These are phyloP conservation scores for Penicillium frequentans DNA, from an alignment of 2,329 filamentous ascomycete genomes.

Conservation along the genomic window DNA sequence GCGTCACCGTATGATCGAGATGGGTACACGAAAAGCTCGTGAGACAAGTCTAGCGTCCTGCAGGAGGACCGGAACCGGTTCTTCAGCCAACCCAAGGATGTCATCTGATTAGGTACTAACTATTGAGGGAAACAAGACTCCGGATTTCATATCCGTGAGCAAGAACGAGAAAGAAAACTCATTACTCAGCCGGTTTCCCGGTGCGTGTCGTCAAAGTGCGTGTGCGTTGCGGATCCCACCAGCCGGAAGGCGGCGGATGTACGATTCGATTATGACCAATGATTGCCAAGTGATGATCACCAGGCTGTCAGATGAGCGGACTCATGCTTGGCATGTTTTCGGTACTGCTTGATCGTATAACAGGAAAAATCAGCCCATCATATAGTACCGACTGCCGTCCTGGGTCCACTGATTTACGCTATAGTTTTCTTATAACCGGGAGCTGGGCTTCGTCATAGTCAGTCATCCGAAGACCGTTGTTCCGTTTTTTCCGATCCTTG, in stretches of 20 bases:
- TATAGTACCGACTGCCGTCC: not conserved
- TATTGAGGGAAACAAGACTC: not conserved
- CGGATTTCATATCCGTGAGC: slow-evolving; percentile 7
- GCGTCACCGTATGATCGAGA: not conserved
- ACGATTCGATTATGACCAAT: slow-evolving; percentile 13
- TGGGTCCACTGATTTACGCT: not conserved
- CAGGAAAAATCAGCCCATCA: not conserved
- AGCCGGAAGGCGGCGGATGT: slow-evolving; percentile 1
- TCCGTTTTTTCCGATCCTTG: not conserved
- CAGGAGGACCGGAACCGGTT: not conserved
- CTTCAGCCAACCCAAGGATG: not conserved
- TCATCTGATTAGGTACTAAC: not conserved
- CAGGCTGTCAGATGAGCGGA: not conserved
- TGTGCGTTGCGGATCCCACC: slow-evolving; percentile 9
- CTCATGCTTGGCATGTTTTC: not conserved
- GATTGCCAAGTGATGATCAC: slow-evolving; percentile 4
- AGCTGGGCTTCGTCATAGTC: not conserved
- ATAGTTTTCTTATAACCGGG: not conserved
- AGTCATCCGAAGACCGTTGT: not conserved
- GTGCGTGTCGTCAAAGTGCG: slow-evolving; percentile 17
- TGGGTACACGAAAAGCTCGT: not conserved
- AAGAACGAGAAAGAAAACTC: not conserved
- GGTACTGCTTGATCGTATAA: not conserved
- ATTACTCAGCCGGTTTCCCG: slow-evolving; percentile 3
- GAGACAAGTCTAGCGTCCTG: not conserved